Evolutionary conservation across 1,284 basidiomycete species (phyloP).

Genomic region (Malassezia psittaci): DNA sequence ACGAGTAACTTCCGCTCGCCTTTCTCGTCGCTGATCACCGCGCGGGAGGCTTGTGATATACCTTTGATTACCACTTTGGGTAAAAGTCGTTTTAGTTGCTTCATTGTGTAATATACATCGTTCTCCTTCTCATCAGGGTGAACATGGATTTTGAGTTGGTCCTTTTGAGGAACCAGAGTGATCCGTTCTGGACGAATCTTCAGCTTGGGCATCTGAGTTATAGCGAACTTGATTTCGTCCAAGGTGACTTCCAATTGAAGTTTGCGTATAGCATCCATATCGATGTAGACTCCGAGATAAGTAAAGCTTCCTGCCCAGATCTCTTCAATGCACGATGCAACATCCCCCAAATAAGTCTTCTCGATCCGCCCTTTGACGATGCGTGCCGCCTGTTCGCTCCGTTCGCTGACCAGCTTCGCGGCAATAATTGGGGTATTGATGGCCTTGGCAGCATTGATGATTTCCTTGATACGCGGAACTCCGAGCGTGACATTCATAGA

Average conservation of each 20-base stretch:
- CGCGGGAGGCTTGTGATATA: slow-evolving; percentile 36
- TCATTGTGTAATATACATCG: slow-evolving; percentile 43
- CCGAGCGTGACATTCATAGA: slow-evolving; percentile 99
- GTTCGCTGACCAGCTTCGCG: slow-evolving; percentile 70
- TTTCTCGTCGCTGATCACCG: slow-evolving; percentile 46
- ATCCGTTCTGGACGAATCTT: slow-evolving; percentile 71
- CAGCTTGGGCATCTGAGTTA: slow-evolving; percentile 75
- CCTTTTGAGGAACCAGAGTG: slow-evolving; percentile 51
- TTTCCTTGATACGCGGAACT: slow-evolving; percentile 99
- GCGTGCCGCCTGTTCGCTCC: slow-evolving; percentile 70
- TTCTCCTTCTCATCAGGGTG: slow-evolving; percentile 66
- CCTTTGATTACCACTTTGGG: slow-evolving; percentile 44
- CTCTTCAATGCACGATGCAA: slow-evolving; percentile 86
- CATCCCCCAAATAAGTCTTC: slow-evolving; percentile 85
- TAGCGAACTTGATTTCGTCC: slow-evolving; percentile 85
- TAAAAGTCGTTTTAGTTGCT: slow-evolving; percentile 41
- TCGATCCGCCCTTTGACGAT: slow-evolving; percentile 96
- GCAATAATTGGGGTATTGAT: slow-evolving; percentile 99
- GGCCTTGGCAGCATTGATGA: slow-evolving; percentile 92
- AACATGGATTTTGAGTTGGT: slow-evolving; percentile 69
- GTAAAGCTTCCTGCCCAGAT: slow-evolving; percentile 87
- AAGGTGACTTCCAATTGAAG: slow-evolving; percentile 88
- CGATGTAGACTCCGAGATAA: slow-evolving; percentile 86
- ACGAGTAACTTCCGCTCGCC: slow-evolving; percentile 41
- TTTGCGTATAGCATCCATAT: slow-evolving; percentile 75